These are phyloP conservation scores for Saccharomycopsis guyanensis DNA, from an alignment of 805 yeast species.

Conservation along the genomic window DNA sequence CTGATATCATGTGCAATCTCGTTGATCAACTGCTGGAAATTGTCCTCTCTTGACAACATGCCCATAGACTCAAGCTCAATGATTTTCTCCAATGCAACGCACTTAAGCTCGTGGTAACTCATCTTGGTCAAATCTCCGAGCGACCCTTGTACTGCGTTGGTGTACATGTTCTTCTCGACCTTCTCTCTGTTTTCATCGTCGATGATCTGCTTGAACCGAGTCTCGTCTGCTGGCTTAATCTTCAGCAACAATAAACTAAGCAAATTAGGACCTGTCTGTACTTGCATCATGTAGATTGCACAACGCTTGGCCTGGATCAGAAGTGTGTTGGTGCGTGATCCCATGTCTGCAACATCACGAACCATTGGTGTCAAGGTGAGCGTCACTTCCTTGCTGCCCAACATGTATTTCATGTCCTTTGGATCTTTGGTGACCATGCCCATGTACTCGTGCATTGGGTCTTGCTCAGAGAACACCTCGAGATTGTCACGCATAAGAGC, in stretches of 20 bases:
- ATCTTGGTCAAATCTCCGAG: slow-evolving; percentile 42
- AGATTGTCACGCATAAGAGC: slow-evolving; percentile 30
- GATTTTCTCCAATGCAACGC: slow-evolving; percentile 62
- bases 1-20: slow-evolving; percentile 75
- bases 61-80: slow-evolving; percentile 69
- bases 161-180: slow-evolving; percentile 33
- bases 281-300: slow-evolving; percentile 68
- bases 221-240: slow-evolving; percentile 64
- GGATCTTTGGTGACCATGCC: slow-evolving; percentile 2
- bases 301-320: slow-evolving; percentile 76
- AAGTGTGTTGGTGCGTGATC: slow-evolving; percentile 42
- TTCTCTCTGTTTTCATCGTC: slow-evolving; percentile 36
- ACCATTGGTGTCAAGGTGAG: slow-evolving; percentile 26
- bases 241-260: slow-evolving; percentile 63
- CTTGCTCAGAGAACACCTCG: slow-evolving; percentile 21
- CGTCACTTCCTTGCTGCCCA: slow-evolving; percentile 35
- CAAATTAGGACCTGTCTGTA: slow-evolving; percentile 63
- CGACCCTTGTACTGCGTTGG: slow-evolving; percentile 36
- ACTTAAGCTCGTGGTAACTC: slow-evolving; percentile 71
- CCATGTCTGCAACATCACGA: slow-evolving; percentile 35
- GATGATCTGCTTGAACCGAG: slow-evolving; percentile 48
- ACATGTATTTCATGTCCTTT: slow-evolving; percentile 3
- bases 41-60: slow-evolving; percentile 53
- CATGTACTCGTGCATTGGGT: slow-evolving; percentile 1
- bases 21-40: slow-evolving; percentile 72